phyloP scores from a whole-genome alignment of 208 protist genomes.

The Wallacemonas sp. region DNA sequence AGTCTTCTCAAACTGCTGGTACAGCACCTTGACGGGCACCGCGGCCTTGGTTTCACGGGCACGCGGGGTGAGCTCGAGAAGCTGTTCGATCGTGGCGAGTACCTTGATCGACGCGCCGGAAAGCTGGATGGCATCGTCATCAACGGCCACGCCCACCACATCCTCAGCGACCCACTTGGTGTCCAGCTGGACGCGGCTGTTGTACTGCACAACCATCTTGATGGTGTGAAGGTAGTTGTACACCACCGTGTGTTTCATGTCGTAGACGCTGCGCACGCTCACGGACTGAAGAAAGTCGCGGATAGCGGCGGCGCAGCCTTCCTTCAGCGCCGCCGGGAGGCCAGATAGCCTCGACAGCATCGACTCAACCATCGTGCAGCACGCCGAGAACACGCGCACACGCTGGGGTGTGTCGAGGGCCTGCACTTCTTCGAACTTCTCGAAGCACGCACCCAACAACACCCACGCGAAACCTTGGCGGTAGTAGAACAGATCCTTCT shows the following conservation, averaged over 20 bases:
- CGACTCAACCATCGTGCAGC: conserved; percentile 72
- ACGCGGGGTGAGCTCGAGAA: conserved; percentile 63
- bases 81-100: conserved; percentile 60
- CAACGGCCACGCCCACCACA: conserved; percentile 53
- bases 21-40: conserved; percentile 76
- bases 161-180: conserved; percentile 47
- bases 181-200: conserved; percentile 76
- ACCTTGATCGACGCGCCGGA: conserved; percentile 73
- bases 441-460: conserved; percentile 63
- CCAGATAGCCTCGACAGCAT: conserved; percentile 81
- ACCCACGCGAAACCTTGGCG: conserved; percentile 87
- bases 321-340: conserved; percentile 56
- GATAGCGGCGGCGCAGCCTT: conserved; percentile 41
- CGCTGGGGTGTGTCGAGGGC: conserved; percentile 66
- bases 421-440: conserved; percentile 76
- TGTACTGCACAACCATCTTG: conserved; percentile 87
- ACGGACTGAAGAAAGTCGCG: conserved; percentile 64
- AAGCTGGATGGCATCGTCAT: conserved; percentile 72
- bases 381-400: conserved; percentile 68
- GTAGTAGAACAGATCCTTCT: conserved; percentile 87
- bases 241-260: conserved; percentile 84
- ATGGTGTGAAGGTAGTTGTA: conserved; percentile 81
- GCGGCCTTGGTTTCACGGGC: conserved; percentile 79
- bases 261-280: conserved; percentile 56
- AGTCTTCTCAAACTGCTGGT: conserved; percentile 63